phyloP scores from a whole-genome alignment of 2,329 filamentous ascomycete species.

The Fusarium illudens region DNA sequence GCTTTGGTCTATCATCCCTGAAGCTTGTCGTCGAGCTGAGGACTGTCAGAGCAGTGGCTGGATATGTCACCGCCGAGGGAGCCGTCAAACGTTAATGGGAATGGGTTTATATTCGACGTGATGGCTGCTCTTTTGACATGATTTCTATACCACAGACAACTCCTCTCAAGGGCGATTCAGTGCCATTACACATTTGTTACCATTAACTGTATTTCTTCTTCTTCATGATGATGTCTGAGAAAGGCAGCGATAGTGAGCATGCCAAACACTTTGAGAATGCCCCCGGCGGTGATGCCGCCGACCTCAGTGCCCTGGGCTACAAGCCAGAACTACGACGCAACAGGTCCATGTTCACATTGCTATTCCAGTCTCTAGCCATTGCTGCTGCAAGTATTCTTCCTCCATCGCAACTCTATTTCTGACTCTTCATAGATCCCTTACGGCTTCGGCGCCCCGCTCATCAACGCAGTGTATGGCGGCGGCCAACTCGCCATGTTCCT shows the following conservation, averaged over 20 bases:
- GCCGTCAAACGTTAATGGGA: conserved; percentile 13
- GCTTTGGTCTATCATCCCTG: conserved; percentile 1
- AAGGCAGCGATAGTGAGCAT: conserved; percentile 22
- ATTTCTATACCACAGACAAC: background rate
- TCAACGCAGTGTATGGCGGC: conserved; percentile 37
- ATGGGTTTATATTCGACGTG: conserved; percentile 23
- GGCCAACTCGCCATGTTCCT: conserved; percentile 67
- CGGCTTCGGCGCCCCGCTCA: conserved; percentile 37
- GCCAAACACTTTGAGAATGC: conserved; percentile 10
- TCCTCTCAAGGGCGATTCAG: background rate
- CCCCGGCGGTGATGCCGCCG: conserved; percentile 30
- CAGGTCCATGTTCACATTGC: conserved; percentile 41
- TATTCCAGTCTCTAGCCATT: conserved; percentile 43
- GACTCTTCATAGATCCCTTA: conserved; percentile 32
- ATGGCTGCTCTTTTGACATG: background rate
- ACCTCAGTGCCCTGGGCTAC: conserved; percentile 59
- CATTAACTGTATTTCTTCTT: background rate
- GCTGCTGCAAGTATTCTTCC: conserved; percentile 31
- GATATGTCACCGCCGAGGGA: conserved; percentile 1
- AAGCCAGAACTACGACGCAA: conserved; percentile 40
- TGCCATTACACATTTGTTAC: background rate
- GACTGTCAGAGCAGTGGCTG: conserved; percentile 5
- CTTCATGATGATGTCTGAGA: conserved; percentile 20
- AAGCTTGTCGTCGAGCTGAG: conserved; percentile 3
- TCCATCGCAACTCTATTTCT: background rate